Evolutionary conservation across 148 eudicot genomes (phyloP).

Genomic region (Simmondsia chinensis): DNA sequence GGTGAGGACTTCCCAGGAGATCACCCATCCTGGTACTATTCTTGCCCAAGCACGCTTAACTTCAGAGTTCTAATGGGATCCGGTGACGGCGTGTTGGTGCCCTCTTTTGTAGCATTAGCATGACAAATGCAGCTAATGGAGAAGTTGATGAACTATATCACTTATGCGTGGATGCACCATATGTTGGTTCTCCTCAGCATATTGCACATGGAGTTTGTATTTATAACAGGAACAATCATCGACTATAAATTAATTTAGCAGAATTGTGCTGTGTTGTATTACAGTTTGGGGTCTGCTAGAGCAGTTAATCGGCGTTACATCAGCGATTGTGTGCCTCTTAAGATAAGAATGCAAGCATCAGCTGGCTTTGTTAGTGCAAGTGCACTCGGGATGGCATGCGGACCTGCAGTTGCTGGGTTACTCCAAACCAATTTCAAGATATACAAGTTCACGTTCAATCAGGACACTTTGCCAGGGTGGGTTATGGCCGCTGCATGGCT

Average conservation of each 20-base stretch:
- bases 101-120: too few species aligned
- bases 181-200: too few species aligned
- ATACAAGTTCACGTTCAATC: constrained; percentile 45
- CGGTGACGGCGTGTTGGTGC: too few species aligned
- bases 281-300: constrained; percentile 74
- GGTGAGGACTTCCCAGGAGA: too few species aligned
- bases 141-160: too few species aligned
- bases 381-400: constrained; percentile 93
- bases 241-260: not conserved
- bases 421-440: constrained; percentile 55
- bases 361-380: constrained; percentile 88
- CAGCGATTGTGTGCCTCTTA: constrained; percentile 80
- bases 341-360: constrained; percentile 73
- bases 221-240: not conserved
- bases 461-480: constrained; percentile 76
- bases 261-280: not conserved
- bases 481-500: constrained; percentile 75
- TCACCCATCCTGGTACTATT: too few species aligned
- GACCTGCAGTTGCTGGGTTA: constrained; percentile 76
- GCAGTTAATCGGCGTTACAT: constrained; percentile 83
- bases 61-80: too few species aligned
- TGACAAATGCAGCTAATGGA: too few species aligned
- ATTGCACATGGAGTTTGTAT: too few species aligned
- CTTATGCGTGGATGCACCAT: too few species aligned
- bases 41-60: too few species aligned